These are phyloP conservation scores for Mycena vitilis DNA, from an alignment of 768 basidiomycete genomes.

Conservation along the genomic window DNA sequence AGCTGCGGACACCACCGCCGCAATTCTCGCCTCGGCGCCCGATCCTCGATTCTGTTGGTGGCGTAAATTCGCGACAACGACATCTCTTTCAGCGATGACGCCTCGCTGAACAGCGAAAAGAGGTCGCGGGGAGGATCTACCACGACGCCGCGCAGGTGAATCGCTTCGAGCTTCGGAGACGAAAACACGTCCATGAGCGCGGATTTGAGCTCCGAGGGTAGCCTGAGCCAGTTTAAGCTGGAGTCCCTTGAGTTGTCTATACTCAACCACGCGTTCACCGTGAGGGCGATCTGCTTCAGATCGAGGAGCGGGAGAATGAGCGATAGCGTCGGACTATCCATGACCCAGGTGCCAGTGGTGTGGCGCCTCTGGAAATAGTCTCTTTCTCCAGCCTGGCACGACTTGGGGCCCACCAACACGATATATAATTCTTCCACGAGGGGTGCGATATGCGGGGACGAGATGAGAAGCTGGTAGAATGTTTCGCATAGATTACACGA, in stretches of 20 bases:
- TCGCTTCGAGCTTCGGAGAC: not conserved
- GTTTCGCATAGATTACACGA: not conserved
- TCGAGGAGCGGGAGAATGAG: slow-evolving; percentile 19
- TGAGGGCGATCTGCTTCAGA: slow-evolving; percentile 7
- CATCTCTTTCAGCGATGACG: slow-evolving; percentile 5
- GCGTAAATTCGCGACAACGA: slow-evolving; percentile 16
- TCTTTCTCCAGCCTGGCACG: not conserved
- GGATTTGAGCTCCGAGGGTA: not conserved
- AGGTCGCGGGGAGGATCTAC: slow-evolving; percentile 10
- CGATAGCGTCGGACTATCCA: not conserved
- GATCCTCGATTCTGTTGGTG: not conserved
- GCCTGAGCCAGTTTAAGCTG: slow-evolving; percentile 13
- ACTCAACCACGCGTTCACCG: not conserved
- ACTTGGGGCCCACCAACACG: slow-evolving; percentile 15
- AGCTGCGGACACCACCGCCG: not conserved
- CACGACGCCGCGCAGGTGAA: slow-evolving; percentile 21
- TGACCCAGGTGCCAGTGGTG: slow-evolving; percentile 4
- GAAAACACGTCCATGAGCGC: slow-evolving; percentile 2
- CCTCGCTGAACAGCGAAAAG: slow-evolving; percentile 21
- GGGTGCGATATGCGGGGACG: slow-evolving; percentile 4
- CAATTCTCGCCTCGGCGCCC: slow-evolving; percentile 1
- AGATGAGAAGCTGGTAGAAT: slow-evolving; percentile 1
- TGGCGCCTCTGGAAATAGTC: not conserved
- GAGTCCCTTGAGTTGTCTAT: not conserved
- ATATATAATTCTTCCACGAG: slow-evolving; percentile 4